A percentile compares a stretch with the other conserved stretches of the same genome.
Conservation (phyloP, 2,329 filamentous ascomycete species). For the Colletotrichum sp. region DNA sequence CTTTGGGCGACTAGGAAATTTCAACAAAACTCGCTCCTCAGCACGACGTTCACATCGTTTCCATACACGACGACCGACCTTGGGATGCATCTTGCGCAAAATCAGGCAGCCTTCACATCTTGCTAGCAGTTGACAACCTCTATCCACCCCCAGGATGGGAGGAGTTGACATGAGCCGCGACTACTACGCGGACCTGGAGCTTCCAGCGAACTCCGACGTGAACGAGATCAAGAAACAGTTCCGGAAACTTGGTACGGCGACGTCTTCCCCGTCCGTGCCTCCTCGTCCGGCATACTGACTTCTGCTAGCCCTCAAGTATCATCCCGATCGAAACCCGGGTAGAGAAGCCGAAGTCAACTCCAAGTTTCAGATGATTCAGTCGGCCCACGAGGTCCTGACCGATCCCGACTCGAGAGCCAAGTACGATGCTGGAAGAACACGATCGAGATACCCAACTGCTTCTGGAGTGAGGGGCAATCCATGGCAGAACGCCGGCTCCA, state of each 20-base stretch:
- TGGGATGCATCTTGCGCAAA: conserved; percentile 1
- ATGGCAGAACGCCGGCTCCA: conserved; percentile 53
- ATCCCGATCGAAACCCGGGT: conserved; percentile 88
- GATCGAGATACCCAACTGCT: conserved; percentile 46
- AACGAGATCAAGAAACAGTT: conserved; percentile 87
- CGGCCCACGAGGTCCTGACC: conserved; percentile 77
- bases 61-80: background rate
- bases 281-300: conserved; percentile 27
- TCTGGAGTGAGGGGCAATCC: conserved; percentile 65
- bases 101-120: background rate
- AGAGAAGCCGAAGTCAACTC: conserved; percentile 79
- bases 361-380: conserved; percentile 86
- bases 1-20: background rate
- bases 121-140: background rate
- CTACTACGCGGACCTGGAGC: conserved; percentile 85
- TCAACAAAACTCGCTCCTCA: background rate
- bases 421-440: conserved; percentile 55
- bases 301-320: conserved; percentile 75
- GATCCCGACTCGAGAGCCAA: conserved; percentile 56
- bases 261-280: background rate
- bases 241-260: conserved; percentile 71
- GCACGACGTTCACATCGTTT: background rate
- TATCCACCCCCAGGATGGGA: conserved; percentile 58
- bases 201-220: conserved; percentile 69
- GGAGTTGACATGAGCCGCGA: conserved; percentile 73